These are phyloP conservation scores for Lasiodiplodia theobromae DNA, from an alignment of 2,329 filamentous ascomycete genomes.

Conservation along the genomic window DNA sequence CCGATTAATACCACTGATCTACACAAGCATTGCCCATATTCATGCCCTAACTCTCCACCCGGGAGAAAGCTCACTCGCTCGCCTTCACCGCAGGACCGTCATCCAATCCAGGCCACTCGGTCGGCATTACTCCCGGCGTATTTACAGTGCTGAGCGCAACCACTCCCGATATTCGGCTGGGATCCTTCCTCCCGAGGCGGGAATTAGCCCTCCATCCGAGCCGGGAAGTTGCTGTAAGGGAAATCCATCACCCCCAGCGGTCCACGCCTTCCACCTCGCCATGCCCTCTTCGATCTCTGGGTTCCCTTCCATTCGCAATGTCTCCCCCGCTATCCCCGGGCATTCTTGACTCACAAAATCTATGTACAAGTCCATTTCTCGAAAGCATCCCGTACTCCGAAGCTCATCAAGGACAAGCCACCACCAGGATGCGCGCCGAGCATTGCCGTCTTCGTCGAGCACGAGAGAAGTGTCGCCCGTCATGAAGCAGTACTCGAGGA, in stretches of 20 bases:
- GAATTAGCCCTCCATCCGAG: too few species aligned
- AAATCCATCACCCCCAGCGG: background rate
- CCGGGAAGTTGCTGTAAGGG: background rate
- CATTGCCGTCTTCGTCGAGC: background rate
- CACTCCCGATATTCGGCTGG: background rate
- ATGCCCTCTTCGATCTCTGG: background rate
- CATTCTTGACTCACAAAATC: background rate
- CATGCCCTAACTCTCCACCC: background rate
- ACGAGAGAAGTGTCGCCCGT: background rate
- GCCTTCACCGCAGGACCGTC: background rate
- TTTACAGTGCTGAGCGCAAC: background rate
- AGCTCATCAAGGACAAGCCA: constrained; percentile 7
- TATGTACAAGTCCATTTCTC: background rate
- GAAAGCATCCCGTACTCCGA: background rate
- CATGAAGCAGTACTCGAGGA: background rate
- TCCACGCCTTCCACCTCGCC: constrained; percentile 1
- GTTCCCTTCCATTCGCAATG: background rate
- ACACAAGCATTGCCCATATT: background rate
- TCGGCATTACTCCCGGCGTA: background rate
- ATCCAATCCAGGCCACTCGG: background rate
- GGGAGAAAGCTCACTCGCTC: background rate
- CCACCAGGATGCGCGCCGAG: background rate
- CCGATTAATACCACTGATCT: too few species aligned
- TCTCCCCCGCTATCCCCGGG: too few species aligned
- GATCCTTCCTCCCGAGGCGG: background rate